Evolutionary conservation across 306 rosid species (phyloP), one percentile per base, ranked within the genome.

Genomic region (Rubus parviflorus): DNA sequence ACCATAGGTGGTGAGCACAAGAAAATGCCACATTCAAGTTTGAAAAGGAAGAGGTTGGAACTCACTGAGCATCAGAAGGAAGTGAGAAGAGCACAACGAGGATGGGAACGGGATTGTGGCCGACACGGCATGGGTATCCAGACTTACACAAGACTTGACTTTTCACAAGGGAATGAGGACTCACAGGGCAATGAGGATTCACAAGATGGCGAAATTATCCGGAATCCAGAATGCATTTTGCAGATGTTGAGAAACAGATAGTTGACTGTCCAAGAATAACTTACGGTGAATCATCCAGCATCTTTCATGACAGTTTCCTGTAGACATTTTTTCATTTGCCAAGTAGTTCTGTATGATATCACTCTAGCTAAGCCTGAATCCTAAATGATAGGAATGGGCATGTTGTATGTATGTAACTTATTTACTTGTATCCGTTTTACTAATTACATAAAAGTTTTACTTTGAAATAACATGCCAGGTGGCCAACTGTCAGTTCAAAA

Each of bases 51-150:
- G 85, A 86, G 85, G 83, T 60, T 81, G 8, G 94, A 91, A 70
- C 64, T 87, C 60, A 94, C 97, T 0, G 90, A 92, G 79, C 97
- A 86, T 89, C 94, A 94, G 70, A 90, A 81, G 89, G 97, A 94
- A 83, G 93, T 90, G 4, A 78, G 88, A 79, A 72, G 90, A 73
- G 97, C 97, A 8, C 97, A 94, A 37, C 92, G 86, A 85, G 97
- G 96, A 64, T 87, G 82, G 85, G 87, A 81, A 42, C 76, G 84
- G 82, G 93, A 92, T 65, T 80, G 67, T 46, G 87, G 84, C 46
- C 90, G 98, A 37, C 96, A 89, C 35, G 97, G 95, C 82, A 90
- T 87, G 0, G 98, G 98, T 46, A 72, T 90, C 72, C 73, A 82
- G 81, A 94, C 96, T 57, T 90, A 90, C 77, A 92, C 93, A 4